Evolutionary conservation across 2,329 filamentous ascomycete species (phyloP), one percentile per base, ranked within the genome.

Genomic region (Aspergillus chevalieri): DNA sequence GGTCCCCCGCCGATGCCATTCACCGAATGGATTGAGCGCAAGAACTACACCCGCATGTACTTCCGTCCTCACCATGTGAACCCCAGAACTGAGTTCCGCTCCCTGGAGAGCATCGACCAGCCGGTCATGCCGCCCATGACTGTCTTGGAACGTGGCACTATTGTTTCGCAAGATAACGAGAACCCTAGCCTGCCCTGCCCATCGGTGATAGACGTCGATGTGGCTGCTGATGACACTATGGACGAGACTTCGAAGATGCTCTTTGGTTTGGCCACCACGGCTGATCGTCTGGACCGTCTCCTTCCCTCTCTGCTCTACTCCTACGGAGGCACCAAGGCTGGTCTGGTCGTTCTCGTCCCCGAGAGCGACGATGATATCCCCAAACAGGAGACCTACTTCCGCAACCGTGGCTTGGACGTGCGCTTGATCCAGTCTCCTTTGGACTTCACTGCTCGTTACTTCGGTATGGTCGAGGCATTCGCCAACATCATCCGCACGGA

Each of bases 11-110:
- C 67, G 10, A 49, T 72, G 30, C 60, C 68, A 6, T 67, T 72
- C 57, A 56, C 59, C 42, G 70, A 72, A 59, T 73, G 69, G 70
- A 64, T 73, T 36, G 58, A 60, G 15, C 68, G 67, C 60, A 73
- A 73, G 64, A 72, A 72, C 57, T 72, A 70, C 54, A 73, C 69
- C 28, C 70, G 70, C 45, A 61, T 65, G 52, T 72, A 72, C 56
- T 63, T 73, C 56, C 70, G 69, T 42, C 67, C 70, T 51, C 67
- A 62, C 48, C 58, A 64, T 47, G 63, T 70, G 41, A 59, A 57
- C 54, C 57, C 66, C 28, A 59, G 67, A 41, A 63, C 68, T 26
- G 62, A 70, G 43, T 72, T 73, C 57, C 59, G 58, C 45, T 64
- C 68, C 2, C 49, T 73, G 42, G 69, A 72, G 57, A 62, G 65